Percentiles rank a stretch among this genome's conserved stretches.
phyloP scores from a whole-genome alignment of 768 basidiomycete genomes.

The Rhodocollybia butyracea region DNA sequence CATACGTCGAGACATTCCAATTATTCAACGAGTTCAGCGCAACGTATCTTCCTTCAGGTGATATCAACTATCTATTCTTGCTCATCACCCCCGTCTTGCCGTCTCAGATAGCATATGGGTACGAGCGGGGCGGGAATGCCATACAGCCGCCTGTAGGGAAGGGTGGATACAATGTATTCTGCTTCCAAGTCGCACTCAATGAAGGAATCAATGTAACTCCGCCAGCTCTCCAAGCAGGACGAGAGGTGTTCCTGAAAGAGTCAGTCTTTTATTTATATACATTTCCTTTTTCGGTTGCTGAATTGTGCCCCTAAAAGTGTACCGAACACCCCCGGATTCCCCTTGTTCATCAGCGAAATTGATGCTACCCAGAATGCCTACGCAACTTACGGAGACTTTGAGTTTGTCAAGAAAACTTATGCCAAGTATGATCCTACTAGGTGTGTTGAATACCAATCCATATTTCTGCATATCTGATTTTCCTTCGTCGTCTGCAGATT shows the following conservation, averaged over 20 bases:
- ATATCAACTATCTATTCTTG: constrained; percentile 24
- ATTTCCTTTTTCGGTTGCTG: background rate
- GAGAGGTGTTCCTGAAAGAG: constrained; percentile 27
- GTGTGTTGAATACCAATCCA: constrained; percentile 16
- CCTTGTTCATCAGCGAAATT: constrained; percentile 39
- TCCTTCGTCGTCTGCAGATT: constrained; percentile 21
- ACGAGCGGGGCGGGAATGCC: constrained; percentile 31
- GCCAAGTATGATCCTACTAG: constrained; percentile 41
- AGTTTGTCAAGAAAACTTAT: constrained; percentile 33
- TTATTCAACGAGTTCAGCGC: constrained; percentile 28
- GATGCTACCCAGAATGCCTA: constrained; percentile 36
- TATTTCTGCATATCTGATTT: background rate
- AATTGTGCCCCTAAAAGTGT: constrained; percentile 19
- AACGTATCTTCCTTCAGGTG: constrained; percentile 14
- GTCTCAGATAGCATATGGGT: constrained; percentile 31
- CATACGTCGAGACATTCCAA: constrained; percentile 27
- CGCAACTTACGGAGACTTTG: constrained; percentile 34
- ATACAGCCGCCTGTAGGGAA: constrained; percentile 32
- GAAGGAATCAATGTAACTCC: constrained; percentile 16
- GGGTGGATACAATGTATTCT: constrained; percentile 28
- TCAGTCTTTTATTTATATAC: constrained; percentile 15
- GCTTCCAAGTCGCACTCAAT: constrained; percentile 28
- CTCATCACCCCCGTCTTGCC: constrained; percentile 35
- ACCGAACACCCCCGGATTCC: constrained; percentile 32
- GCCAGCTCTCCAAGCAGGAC: constrained; percentile 18